A percentile compares a stretch with the other conserved stretches of the same genome.
Evolutionary conservation across 306 rosid genomes (phyloP).

Genomic region (Erythrophleum fordii): DNA sequence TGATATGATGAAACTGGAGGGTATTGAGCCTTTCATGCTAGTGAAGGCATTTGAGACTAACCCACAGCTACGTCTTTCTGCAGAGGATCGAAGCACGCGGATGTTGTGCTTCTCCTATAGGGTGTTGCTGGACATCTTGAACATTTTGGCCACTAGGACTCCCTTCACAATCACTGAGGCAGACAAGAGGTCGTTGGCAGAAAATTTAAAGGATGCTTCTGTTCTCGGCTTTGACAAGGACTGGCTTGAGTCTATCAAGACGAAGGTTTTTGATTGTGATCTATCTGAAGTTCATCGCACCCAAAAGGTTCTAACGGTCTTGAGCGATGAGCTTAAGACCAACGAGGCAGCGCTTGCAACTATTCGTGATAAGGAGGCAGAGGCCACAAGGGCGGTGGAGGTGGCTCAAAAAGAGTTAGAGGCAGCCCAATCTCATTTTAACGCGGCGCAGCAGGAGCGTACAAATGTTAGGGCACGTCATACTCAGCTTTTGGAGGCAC

Average conservation of each 20-base stretch:
- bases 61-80: neutral
- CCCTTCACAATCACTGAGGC: neutral
- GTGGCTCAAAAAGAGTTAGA: neutral
- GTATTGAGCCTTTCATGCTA: neutral
- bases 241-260: neutral
- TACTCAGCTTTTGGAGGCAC: neutral
- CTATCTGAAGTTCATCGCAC: neutral
- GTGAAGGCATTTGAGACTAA: neutral
- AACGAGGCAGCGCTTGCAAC: neutral
- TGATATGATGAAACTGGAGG: neutral
- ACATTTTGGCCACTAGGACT: no score
- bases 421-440: neutral
- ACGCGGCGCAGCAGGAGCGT: neutral
- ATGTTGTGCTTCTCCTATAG: no score
- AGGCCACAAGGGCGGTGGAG: neutral
- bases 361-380: neutral
- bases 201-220: neutral
- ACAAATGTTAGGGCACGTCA: neutral
- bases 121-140: no score
- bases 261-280: neutral
- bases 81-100: no score
- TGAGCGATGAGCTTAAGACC: neutral
- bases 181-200: neutral
- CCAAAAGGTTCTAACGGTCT: neutral
- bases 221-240: neutral